A percentile compares a stretch with the other conserved stretches of the same genome.
These are phyloP conservation scores for Pugionium dolabratum DNA, from an alignment of 345 rosid species.

Conservation along the genomic window DNA sequence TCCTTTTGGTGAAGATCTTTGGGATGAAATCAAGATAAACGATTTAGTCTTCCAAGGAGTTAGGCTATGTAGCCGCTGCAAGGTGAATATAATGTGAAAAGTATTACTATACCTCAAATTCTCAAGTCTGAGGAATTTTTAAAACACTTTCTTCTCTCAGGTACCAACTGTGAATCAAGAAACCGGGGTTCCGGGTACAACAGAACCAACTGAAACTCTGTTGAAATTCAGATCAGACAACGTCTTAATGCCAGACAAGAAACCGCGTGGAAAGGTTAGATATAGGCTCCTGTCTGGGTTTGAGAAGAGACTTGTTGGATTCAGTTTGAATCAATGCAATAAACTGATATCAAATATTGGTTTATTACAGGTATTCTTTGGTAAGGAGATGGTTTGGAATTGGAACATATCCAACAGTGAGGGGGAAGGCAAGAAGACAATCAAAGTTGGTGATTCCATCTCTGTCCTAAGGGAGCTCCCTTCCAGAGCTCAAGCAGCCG, in stretches of 20 bases:
- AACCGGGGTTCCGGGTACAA: slow-evolving; percentile 56
- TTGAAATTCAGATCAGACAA: slow-evolving; percentile 65
- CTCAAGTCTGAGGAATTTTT: background rate
- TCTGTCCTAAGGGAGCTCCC: slow-evolving; percentile 53
- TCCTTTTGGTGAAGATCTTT: slow-evolving; percentile 85
- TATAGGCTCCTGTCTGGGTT: slow-evolving; percentile 2
- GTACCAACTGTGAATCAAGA: slow-evolving; percentile 80
- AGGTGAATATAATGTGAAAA: slow-evolving; percentile 49
- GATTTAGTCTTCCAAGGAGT: slow-evolving; percentile 61
- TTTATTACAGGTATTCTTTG: slow-evolving; percentile 66
- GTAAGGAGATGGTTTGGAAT: slow-evolving; percentile 74
- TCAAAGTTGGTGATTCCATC: slow-evolving; percentile 77
- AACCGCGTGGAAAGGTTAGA: slow-evolving; percentile 69
- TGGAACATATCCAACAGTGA: slow-evolving; percentile 44
- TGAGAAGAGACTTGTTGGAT: slow-evolving; percentile 16
- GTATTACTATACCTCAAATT: slow-evolving; percentile 5
- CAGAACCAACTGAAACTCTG: slow-evolving; percentile 71
- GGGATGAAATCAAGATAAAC: slow-evolving; percentile 67
- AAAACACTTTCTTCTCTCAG: slow-evolving; percentile 40
- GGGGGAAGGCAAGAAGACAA: slow-evolving; percentile 50
- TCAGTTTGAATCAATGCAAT: background rate
- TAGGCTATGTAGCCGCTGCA: slow-evolving; percentile 83
- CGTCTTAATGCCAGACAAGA: slow-evolving; percentile 61
- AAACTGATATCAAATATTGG: background rate
- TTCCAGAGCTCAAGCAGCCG: slow-evolving; percentile 78